A percentile compares a stretch with the other conserved stretches of the same genome.
Conservation (phyloP, 441 rosid genomes). For the Adansonia gregorii region DNA sequence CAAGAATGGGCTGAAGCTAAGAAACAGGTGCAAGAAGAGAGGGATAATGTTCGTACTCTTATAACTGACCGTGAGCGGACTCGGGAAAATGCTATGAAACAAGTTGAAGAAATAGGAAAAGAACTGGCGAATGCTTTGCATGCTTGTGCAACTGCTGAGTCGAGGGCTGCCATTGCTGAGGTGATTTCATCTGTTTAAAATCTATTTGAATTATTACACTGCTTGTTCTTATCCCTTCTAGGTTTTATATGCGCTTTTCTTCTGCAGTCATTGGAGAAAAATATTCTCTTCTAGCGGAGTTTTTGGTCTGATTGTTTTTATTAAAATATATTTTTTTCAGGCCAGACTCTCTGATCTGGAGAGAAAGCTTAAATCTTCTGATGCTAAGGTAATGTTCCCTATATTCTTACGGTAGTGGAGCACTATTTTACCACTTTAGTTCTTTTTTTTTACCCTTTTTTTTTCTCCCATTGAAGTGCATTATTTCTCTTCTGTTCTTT, state of each 20-base stretch:
- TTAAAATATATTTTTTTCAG: slow-evolving; percentile 44
- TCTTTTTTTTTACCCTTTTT: neutral
- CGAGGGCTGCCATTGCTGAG: slow-evolving; percentile 92
- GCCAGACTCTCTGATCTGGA: slow-evolving; percentile 78
- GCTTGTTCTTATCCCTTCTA: neutral
- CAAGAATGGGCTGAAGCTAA: slow-evolving; percentile 98
- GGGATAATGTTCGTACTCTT: slow-evolving; percentile 67
- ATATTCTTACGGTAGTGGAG: neutral
- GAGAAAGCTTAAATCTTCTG: slow-evolving; percentile 59
- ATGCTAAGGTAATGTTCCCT: slow-evolving; percentile 59
- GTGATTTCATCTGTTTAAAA: slow-evolving; percentile 37
- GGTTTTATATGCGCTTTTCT: neutral
- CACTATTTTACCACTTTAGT: slow-evolving; percentile 12
- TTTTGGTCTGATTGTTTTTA: slow-evolving; percentile 24
- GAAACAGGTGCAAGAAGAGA: slow-evolving; percentile 84
- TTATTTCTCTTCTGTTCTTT: neutral
- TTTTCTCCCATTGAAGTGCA: neutral
- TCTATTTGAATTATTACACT: neutral
- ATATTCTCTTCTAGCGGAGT: neutral
- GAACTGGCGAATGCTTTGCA: slow-evolving; percentile 75
- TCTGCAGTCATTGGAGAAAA: neutral
- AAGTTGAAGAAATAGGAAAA: slow-evolving; percentile 87
- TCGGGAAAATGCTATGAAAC: slow-evolving; percentile 75
- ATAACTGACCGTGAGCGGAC: slow-evolving; percentile 70
- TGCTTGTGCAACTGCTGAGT: slow-evolving; percentile 82